Conservation (phyloP, 176 grass and related monocot species). For the Carex myosuroides region DNA sequence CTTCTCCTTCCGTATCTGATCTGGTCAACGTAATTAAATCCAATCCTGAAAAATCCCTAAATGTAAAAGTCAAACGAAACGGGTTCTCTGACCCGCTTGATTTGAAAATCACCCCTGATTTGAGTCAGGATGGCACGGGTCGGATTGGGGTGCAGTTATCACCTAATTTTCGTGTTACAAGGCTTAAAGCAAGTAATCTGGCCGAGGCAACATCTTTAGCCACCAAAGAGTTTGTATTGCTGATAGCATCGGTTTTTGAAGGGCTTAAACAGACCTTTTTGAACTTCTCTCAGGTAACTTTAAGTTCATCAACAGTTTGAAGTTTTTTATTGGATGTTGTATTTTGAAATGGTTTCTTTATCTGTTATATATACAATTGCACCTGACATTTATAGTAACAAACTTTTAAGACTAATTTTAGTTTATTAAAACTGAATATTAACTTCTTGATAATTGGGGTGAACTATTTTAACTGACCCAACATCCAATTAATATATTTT, state of each 20-base stretch:
- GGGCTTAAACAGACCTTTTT: conserved; percentile 79
- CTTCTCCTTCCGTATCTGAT: conserved; percentile 53
- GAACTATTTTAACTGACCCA: neutral
- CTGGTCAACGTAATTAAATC: conserved; percentile 63
- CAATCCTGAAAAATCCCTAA: conserved; percentile 52
- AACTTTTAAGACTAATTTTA: neutral
- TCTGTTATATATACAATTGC: neutral
- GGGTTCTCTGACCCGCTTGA: conserved; percentile 20
- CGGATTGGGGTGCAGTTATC: conserved; percentile 82
- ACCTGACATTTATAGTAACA: neutral
- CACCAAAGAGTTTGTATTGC: conserved; percentile 45
- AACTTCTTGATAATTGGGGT: neutral
- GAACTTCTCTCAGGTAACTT: conserved; percentile 55
- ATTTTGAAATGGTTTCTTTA: neutral
- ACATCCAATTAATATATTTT: neutral
- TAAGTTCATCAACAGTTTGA: neutral
- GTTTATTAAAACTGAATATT: neutral
- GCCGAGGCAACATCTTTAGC: conserved; percentile 51
- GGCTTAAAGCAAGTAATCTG: conserved; percentile 39
- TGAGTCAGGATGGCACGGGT: conserved; percentile 51
- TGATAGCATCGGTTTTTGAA: conserved; percentile 52
- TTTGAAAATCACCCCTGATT: conserved; percentile 63
- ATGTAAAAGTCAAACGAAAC: conserved; percentile 46
- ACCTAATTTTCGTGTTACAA: conserved; percentile 50
- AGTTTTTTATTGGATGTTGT: neutral